Conservation (phyloP, 2,329 filamentous ascomycete genomes). For the Aureobasidium mangrovei region DNA sequence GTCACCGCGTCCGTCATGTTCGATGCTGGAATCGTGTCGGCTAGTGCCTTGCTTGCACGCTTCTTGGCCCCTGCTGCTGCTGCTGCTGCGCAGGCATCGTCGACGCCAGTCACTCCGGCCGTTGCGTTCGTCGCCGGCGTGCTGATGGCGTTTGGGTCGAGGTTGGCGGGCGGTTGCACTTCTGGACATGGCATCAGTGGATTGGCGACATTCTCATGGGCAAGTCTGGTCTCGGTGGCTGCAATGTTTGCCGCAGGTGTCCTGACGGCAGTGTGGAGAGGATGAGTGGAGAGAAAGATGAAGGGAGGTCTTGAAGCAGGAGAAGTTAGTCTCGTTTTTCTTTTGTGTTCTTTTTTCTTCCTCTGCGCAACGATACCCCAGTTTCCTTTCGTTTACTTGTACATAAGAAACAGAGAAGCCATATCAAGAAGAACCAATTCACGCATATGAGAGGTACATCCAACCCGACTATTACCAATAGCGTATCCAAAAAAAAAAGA, state of each 20-base stretch:
- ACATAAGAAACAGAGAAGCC: no score
- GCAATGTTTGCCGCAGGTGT: constrained; percentile 49
- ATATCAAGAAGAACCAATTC: no score
- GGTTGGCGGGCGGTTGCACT: constrained; percentile 58
- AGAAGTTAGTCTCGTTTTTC: not conserved
- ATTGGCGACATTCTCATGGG: constrained; percentile 51
- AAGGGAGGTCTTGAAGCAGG: not conserved
- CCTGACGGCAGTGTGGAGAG: constrained; percentile 1
- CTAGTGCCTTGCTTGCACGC: constrained; percentile 34
- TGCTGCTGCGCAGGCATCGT: constrained; percentile 2
- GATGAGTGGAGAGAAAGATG: not conserved
- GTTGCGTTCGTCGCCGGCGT: constrained; percentile 47
- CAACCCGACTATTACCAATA: no score
- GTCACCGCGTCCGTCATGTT: constrained; percentile 43
- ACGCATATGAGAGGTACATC: no score
- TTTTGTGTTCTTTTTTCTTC: not conserved
- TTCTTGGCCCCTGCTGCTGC: constrained; percentile 12
- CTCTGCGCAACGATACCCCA: constrained; percentile 1
- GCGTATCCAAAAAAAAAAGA: no score
- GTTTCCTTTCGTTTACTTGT: not conserved
- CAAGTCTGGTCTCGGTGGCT: constrained; percentile 54
- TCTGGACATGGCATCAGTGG: constrained; percentile 63
- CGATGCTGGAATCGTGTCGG: constrained; percentile 42
- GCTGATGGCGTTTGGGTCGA: constrained; percentile 50
- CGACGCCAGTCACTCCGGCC: not conserved